Evolutionary conservation across 495 filamentous ascomycete genomes (phyloP).

Genomic region (Podospora tetraspora): DNA sequence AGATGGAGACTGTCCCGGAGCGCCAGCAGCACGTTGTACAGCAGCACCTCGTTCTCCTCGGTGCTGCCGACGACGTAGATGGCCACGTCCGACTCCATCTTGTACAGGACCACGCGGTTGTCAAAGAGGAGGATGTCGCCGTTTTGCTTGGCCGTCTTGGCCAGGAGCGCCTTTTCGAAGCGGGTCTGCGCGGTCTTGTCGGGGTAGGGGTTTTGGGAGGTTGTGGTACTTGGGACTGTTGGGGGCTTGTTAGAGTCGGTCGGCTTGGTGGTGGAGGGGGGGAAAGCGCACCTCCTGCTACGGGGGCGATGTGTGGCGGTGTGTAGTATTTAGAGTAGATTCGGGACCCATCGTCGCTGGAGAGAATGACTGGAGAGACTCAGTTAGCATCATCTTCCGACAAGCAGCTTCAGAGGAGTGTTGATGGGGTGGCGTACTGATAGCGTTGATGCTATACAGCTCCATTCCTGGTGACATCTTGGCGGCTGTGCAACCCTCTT

Average conservation of each 20-base stretch:
- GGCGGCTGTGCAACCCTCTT: conserved; percentile 1
- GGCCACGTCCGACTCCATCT: conserved; percentile 96
- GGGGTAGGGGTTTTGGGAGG: conserved; percentile 67
- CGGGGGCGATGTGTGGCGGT: conserved; percentile 62
- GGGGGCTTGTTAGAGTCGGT: not conserved
- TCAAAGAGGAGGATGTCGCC: conserved; percentile 97
- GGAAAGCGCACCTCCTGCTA: conserved; percentile 10
- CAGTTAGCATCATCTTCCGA: not conserved
- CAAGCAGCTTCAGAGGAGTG: not conserved
- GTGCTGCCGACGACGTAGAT: conserved; percentile 80
- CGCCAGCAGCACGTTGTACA: conserved; percentile 88
- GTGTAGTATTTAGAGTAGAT: conserved; percentile 96
- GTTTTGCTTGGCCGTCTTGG: conserved; percentile 93
- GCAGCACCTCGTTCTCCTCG: conserved; percentile 93
- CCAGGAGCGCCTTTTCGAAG: conserved; percentile 92
- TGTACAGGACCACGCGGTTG: conserved; percentile 91
- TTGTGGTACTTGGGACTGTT: conserved; percentile 18
- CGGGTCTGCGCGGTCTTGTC: conserved; percentile 86
- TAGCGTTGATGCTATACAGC: conserved; percentile 86
- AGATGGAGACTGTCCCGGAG: conserved; percentile 85
- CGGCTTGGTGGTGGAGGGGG: not conserved
- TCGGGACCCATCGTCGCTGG: conserved; percentile 77
- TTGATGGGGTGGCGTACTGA: conserved; percentile 49
- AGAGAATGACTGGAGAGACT: conserved; percentile 47
- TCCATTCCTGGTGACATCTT: conserved; percentile 58